Evolutionary conservation across 257 asterid genomes (phyloP).

Genomic region (Forsythia suspensa): DNA sequence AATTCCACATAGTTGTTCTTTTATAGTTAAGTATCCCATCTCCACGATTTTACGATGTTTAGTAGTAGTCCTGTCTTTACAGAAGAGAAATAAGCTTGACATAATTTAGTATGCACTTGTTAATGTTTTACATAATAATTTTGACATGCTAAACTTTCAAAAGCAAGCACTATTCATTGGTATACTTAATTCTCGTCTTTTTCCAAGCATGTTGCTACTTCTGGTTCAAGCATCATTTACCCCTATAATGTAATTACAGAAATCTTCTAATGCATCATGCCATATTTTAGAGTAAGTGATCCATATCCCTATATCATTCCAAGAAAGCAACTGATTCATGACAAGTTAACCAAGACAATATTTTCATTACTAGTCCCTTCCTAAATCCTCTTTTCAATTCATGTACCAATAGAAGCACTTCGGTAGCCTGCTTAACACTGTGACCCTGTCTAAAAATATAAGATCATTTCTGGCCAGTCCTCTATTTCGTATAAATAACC

Average conservation of each 20-base stretch:
- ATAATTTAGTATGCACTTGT: too few relatives aligned
- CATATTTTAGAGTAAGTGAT: neutral
- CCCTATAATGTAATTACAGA: neutral
- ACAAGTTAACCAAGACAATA: neutral
- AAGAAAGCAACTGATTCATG: neutral
- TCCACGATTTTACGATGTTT: too few relatives aligned
- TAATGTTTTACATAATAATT: too few relatives aligned
- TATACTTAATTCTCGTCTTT: too few relatives aligned
- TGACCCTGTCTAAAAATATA: neutral
- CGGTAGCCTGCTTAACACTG: neutral
- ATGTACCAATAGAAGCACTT: neutral
- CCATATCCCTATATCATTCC: neutral
- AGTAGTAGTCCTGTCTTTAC: too few relatives aligned
- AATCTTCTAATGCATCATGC: too few relatives aligned
- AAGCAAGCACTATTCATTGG: too few relatives aligned
- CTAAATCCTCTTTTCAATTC: neutral
- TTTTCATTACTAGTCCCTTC: neutral
- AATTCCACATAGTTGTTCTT: too few relatives aligned
- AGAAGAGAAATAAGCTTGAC: too few relatives aligned
- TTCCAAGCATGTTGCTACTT: too few relatives aligned
- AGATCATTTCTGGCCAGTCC: neutral
- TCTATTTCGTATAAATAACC: neutral
- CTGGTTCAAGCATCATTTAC: neutral
- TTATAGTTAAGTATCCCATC: too few relatives aligned
- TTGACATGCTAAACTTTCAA: too few relatives aligned